Evolutionary conservation across 768 basidiomycete genomes (phyloP), one percentile per base, ranked within the genome.

Genomic region (Clathrus columnatus): DNA sequence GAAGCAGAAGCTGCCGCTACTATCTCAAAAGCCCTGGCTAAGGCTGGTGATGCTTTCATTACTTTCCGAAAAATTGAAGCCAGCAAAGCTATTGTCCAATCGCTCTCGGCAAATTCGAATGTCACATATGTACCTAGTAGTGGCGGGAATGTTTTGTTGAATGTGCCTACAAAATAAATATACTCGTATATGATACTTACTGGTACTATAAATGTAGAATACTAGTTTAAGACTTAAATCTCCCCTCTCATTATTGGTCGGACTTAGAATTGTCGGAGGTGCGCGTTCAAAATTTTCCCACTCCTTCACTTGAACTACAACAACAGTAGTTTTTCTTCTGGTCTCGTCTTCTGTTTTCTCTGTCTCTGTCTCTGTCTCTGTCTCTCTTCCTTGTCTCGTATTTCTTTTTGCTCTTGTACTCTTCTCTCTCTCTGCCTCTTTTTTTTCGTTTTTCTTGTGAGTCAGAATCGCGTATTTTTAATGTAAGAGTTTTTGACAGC

Each of bases 1-100:
- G 95, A 99, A 74, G 96, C 95, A 1, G 94, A 98, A 72, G 96
- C 96, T 4, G 96, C 96, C 1, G 73, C 83, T 58, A 95, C 92
- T 51, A 95, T 99, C 65, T 94, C 91, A 17, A 78, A 75, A 57
- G 89, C 96, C 21, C 72, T 99, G 66, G 87, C 90, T 65, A 89
- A 85, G 74, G 95, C 96, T 1, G 95, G 95, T 7, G 94, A 96
- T 63, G 94, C 91, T 28, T 95, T 99, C 71, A 83, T 99, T 50
- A 84, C 90, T 57, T 81, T 99, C 68, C 79, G 96, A 62, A 89
- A 91, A 73, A 99, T 99, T 64, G 96, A 99, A 73, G 93, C 96
- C 51, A 89, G 87, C 77, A 92, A 97, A 74, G 96, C 95, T 54
- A 97, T 99, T 66, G 96, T 86, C 52, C 81, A 84, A 64, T 92